Percentiles rank a stretch among this genome's conserved stretches.
Conservation (phyloP, 176 grass and related monocot species). For the Tuctoria greenei region DNA sequence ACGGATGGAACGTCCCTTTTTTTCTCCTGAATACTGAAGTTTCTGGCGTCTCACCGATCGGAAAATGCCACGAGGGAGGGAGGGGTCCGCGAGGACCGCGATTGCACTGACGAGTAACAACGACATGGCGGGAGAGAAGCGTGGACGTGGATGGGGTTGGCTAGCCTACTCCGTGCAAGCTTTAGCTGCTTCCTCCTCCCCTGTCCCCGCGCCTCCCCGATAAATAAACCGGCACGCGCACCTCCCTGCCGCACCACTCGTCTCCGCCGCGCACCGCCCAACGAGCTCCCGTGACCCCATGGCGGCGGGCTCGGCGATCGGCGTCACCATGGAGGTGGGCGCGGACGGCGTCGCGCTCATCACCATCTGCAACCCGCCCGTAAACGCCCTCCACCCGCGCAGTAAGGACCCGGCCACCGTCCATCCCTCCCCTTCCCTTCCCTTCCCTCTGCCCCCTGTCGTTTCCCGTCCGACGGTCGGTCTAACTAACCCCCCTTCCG, state of each 20-base stretch:
- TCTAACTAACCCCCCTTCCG: not conserved
- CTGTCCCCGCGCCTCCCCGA: not conserved
- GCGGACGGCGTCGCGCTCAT: slow-evolving; percentile 75
- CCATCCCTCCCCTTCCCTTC: not conserved
- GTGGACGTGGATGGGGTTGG: no score
- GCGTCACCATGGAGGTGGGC: slow-evolving; percentile 89
- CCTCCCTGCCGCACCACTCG: not conserved
- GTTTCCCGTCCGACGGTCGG: no score
- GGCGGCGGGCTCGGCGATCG: slow-evolving; percentile 33
- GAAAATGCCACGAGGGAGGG: no score
- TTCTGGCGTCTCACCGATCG: no score
- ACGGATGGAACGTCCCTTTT: no score
- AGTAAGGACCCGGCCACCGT: not conserved
- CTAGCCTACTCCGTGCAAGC: no score
- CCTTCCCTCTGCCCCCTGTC: not conserved
- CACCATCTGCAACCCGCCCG: slow-evolving; percentile 89
- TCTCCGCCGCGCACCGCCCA: not conserved
- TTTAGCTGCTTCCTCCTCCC: no score
- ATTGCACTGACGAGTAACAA: no score
- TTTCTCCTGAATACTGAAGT: no score
- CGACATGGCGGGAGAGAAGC: no score
- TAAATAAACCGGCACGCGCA: not conserved
- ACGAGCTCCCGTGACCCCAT: slow-evolving; percentile 20
- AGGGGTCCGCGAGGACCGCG: no score
- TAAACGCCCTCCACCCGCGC: slow-evolving; percentile 70